Evolutionary conservation across 768 basidiomycete genomes (phyloP), one percentile per base, ranked within the genome.

Genomic region (Nidularia pulvinata): DNA sequence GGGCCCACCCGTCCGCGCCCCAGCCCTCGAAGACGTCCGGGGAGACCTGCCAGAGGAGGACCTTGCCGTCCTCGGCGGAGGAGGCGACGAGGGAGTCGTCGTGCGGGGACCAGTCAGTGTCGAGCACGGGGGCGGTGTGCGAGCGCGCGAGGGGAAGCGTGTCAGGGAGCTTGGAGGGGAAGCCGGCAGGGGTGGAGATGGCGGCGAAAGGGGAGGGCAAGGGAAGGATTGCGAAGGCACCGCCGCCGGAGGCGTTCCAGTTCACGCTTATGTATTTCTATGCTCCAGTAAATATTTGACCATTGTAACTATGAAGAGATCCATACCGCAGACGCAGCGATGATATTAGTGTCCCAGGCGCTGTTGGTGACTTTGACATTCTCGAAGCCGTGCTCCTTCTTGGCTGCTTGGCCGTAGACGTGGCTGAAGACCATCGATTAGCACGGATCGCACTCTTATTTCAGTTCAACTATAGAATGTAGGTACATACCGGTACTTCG

Each of bases 41-140:
- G 34, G 84, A 82, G 49, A 98, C 86, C 65, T 93, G 91, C 89
- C 94, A 98, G 65, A 99, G 80, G 73, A 93, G 83, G 59, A 91
- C 81, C 63, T 95, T 94, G 43, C 95, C 94, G 66, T 99, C 97
- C 69, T 99, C 96, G 47, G 90, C 94, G 13, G 83, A 93, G 1
- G 93, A 95, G 1, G 91, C 96, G 59, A 97, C 90, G 62, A 96
- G 77, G 5, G 82, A 76, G 71, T 98, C 96, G 64, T 95, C 88
- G 68, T 96, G 93, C 0, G 95, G 95, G 0, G 91, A 93, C 94
- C 95, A 98, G 64, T 91, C 92, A 0, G 96, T 98, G 71, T 98
- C 96, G 36, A 98, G 89, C 33, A 93, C 90, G 25, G 90, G 76
- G 2, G 85, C 89, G 1, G 88, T 86, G 69, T 92, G 89, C 33